Evolutionary conservation across 495 filamentous ascomycete species (phyloP).

Genomic region (Hypoxylon lenormandii): DNA sequence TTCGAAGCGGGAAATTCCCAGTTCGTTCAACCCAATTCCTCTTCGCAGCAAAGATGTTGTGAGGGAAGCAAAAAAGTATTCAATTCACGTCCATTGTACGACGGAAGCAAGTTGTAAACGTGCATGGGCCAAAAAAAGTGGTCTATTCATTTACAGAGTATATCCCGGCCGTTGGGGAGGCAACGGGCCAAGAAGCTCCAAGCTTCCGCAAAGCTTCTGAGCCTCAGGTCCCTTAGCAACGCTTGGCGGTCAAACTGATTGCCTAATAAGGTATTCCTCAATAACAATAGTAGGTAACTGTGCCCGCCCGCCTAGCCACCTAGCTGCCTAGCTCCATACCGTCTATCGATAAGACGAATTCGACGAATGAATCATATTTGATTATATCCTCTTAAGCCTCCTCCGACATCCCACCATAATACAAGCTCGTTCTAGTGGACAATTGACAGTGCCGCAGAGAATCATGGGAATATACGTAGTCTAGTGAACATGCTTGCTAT

Average conservation of each 20-base stretch:
- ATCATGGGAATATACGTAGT: slow-evolving; percentile 4
- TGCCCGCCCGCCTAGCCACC: too few species aligned
- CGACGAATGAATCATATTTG: slow-evolving; percentile 1
- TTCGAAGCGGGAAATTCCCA: neutral
- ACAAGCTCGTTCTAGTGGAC: slow-evolving; percentile 13
- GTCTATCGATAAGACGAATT: slow-evolving; percentile 33
- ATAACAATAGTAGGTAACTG: too few species aligned
- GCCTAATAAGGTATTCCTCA: slow-evolving; percentile 12
- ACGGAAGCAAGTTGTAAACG: slow-evolving; percentile 17
- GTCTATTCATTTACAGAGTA: slow-evolving; percentile 46
- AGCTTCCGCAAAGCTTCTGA: too few species aligned
- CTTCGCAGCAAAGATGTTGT: slow-evolving; percentile 33
- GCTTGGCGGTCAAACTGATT: neutral
- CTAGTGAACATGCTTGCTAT: slow-evolving; percentile 15
- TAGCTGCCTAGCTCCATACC: too few species aligned
- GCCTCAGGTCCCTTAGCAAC: neutral
- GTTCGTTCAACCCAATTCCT: slow-evolving; percentile 10
- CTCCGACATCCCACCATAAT: slow-evolving; percentile 20
- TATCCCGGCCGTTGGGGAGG: slow-evolving; percentile 44
- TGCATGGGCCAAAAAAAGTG: slow-evolving; percentile 37
- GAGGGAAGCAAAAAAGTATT: slow-evolving; percentile 25
- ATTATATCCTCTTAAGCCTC: too few species aligned
- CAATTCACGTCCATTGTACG: neutral
- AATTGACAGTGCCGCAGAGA: neutral
- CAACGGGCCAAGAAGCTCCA: slow-evolving; percentile 33